Percentiles rank a stretch among this genome's conserved stretches.
These are phyloP conservation scores for Acanthamoeba lugdunensis DNA, from an alignment of 208 protist genomes.

Conservation along the genomic window DNA sequence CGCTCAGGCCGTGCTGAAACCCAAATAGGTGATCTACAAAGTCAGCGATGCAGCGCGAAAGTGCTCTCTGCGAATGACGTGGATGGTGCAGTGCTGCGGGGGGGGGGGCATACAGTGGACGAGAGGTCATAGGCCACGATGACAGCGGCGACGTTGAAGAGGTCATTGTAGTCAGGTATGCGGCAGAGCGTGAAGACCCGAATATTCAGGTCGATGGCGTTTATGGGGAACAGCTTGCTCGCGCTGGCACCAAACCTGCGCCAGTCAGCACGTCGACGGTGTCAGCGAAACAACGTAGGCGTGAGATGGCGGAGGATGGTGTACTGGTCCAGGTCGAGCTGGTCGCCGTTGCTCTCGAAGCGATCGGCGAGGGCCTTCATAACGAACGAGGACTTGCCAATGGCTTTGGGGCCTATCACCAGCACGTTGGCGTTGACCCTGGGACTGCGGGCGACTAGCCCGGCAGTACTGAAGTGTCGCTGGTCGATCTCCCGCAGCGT, in stretches of 20 bases:
- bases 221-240: neutral
- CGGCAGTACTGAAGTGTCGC: neutral
- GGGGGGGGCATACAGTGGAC: neutral
- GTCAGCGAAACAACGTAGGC: neutral
- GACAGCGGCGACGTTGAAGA: constrained; percentile 60
- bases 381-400: constrained; percentile 10
- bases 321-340: constrained; percentile 44
- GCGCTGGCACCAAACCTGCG: neutral
- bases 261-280: neutral
- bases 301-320: neutral
- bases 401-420: neutral
- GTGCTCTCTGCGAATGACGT: neutral
- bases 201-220: neutral
- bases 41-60: neutral
- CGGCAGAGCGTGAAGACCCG: constrained; percentile 27
- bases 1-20: neutral
- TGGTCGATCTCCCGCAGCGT: neutral
- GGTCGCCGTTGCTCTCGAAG: constrained; percentile 15
- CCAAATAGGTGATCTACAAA: neutral
- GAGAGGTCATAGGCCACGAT: constrained; percentile 30
- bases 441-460: neutral
- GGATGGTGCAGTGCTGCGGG: neutral
- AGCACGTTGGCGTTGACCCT: constrained; percentile 15
- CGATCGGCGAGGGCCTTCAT: constrained; percentile 27
- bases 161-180: constrained; percentile 58